Conservation (phyloP, 352 stramenopile species). For the Phytophthora vignae region DNA sequence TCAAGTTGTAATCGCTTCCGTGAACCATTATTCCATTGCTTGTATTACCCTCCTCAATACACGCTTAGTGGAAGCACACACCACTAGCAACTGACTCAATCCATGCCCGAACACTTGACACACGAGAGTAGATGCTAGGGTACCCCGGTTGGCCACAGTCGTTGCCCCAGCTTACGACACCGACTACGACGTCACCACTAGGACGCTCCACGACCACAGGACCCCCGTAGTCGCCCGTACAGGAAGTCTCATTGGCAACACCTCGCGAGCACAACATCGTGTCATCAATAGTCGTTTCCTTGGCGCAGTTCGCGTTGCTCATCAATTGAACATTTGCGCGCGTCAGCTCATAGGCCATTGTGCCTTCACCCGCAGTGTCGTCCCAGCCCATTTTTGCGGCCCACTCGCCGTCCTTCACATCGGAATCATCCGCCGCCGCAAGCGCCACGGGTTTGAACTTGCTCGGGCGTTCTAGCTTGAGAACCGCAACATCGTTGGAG, state of each 20-base stretch:
- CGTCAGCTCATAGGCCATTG: slow-evolving; percentile 31
- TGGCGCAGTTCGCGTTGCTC: slow-evolving; percentile 37
- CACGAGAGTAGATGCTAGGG: slow-evolving; percentile 56
- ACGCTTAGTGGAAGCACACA: slow-evolving; percentile 17
- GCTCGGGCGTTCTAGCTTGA: slow-evolving; percentile 47
- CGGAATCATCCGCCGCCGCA: slow-evolving; percentile 13
- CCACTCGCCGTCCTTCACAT: slow-evolving; percentile 23
- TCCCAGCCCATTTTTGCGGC: slow-evolving; percentile 42
- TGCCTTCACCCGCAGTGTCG: slow-evolving; percentile 22
- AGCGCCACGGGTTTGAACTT: slow-evolving; percentile 42
- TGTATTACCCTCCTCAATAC: background rate
- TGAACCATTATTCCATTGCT: too few relatives aligned
- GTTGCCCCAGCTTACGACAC: slow-evolving; percentile 61
- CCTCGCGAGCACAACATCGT: slow-evolving; percentile 58
- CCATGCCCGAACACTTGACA: slow-evolving; percentile 46
- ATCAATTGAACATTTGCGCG: slow-evolving; percentile 43
- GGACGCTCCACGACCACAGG: slow-evolving; percentile 38
- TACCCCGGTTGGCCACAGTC: slow-evolving; percentile 45
- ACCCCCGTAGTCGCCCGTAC: slow-evolving; percentile 59
- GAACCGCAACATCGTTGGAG: slow-evolving; percentile 51
- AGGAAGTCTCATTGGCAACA: slow-evolving; percentile 37
- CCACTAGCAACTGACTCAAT: slow-evolving; percentile 25
- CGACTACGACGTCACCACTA: slow-evolving; percentile 35
- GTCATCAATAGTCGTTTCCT: slow-evolving; percentile 26
- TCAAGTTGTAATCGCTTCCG: too few relatives aligned